Evolutionary conservation across 371 early-diverging fungal species (phyloP), one percentile per base, ranked within the genome.

Genomic region (Mortierella sp.): DNA sequence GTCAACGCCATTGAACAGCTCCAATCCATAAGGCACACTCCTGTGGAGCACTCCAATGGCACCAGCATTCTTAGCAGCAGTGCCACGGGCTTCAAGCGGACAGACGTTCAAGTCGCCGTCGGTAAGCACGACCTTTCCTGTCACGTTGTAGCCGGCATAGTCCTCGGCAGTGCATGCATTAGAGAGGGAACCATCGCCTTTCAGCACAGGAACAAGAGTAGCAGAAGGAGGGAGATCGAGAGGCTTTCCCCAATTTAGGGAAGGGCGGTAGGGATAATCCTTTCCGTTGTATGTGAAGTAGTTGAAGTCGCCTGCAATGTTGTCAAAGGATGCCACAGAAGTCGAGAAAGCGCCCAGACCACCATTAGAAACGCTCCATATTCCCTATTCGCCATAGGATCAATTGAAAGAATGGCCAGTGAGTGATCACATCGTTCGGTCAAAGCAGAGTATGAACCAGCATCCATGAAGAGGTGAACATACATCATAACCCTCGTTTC

Each of bases 301-400:
- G 16, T 61, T 31, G 6, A 81, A 78, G 27, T 73, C 49, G 2
- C 74, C 81, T 21, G 64, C 56, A 8, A 57, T 46, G 66, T 87
- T 90, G 53, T 94, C 92, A 12, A 93, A 81, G n/a, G 92, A 88
- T 16, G 90, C 94, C 18, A 92, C 90, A 16, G 88, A 84, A 45
- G 91, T 72, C 12, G 87, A 86, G 34, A 83, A 82, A 13, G 64
- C 62, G 1, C 89, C 89, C n/a, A 91, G 73, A 21, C 88, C 89
- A 9, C 94, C 93, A 1, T 90, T 66, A 0, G 84, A 81, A 0
- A 85, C 82, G 62, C 85, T 81, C 66, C 82, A 90, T 2, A 91
- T 68, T 1, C 95, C 95, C 34, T 34, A 34, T 10, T 7, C 34
- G 34, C 10, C 34, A 10, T 34, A 7, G 10, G 10, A 34, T n/a